Evolutionary conservation across 768 basidiomycete species (phyloP), one percentile per base, ranked within the genome.

Genomic region (Rhizopogon vinicolor): DNA sequence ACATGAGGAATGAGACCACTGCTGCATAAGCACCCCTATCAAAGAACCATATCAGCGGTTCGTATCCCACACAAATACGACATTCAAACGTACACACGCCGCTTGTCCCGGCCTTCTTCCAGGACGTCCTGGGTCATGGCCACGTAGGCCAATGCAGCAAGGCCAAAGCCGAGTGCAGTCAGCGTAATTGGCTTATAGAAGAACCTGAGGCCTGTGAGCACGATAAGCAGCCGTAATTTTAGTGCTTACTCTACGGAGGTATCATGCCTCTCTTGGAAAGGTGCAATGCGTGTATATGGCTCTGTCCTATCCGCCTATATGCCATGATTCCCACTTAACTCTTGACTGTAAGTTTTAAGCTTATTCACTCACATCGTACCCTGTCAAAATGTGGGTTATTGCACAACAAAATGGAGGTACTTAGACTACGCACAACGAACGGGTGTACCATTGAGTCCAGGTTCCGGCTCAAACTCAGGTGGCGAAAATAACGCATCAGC

Each of bases 121-220:
- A 93, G 71, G n/a, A 93, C 84, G 65, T 91, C 89, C 60, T 89
- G 83, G 5, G 91, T 84, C 65, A 82, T 93, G 10, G 90, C 91
- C 43, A 91, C 78, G 73, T 93, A 93, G 0, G 89, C 88, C 54
- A 93, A 74, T 5, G 85, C 73, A 35, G 83, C 73, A 54, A 93
- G 73, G 9, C 85, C 88, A 43, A 78, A 66, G 3, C 86, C 76
- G 37, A 93, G 80, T 28, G 87, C 84, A 10, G 89, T 85, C 51
- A 93, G 74, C 0, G 91, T 93, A 37, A 90, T 74, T 3, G 91
- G 91, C 55, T 87, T 90, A 74, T 89, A 93, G 68, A 93, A 89
- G 73, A 93, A 93, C 63, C 90, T 92, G 50, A n/a, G 40, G 39
- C 54, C 12, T 25, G n/a, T 53, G 45, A 60, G 51, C 28, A 53